Evolutionary conservation across 2,329 filamentous ascomycete species (phyloP).

Genomic region (Fusarium sp.): DNA sequence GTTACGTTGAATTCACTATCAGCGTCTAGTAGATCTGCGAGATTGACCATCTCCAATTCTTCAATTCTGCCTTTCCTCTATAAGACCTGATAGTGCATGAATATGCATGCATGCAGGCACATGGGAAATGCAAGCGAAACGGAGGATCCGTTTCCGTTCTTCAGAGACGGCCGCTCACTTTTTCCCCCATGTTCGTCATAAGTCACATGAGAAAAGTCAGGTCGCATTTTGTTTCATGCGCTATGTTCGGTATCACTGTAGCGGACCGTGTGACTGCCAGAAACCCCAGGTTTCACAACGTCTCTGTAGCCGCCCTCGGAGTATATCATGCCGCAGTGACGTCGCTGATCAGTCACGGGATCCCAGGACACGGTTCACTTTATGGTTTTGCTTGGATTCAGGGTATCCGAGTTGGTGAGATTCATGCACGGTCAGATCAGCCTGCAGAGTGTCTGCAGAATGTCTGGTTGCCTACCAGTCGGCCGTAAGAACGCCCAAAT

Average conservation of each 20-base stretch:
- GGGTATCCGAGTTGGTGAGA: neutral
- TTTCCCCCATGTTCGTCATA: slow-evolving; percentile 11
- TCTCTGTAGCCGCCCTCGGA: slow-evolving; percentile 34
- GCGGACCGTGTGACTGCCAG: slow-evolving; percentile 27
- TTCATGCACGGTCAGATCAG: slow-evolving; percentile 14
- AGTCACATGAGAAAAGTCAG: slow-evolving; percentile 38
- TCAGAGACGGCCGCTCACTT: slow-evolving; percentile 15
- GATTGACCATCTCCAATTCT: slow-evolving; percentile 6
- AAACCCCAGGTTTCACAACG: slow-evolving; percentile 41
- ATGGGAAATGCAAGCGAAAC: slow-evolving; percentile 14
- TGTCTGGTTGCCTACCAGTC: neutral
- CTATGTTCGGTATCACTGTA: neutral
- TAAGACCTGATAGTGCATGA: slow-evolving; percentile 17
- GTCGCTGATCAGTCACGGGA: slow-evolving; percentile 38
- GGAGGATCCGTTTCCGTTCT: slow-evolving; percentile 18
- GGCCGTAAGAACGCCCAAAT: neutral
- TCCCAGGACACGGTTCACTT: slow-evolving; percentile 13
- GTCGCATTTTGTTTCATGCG: slow-evolving; percentile 15
- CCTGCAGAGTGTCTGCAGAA: neutral
- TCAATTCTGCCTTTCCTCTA: slow-evolving; percentile 32
- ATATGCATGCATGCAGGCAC: slow-evolving; percentile 26
- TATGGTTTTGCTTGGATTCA: slow-evolving; percentile 12
- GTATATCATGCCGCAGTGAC: slow-evolving; percentile 30
- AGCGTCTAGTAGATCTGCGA: slow-evolving; percentile 10
- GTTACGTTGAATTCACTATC: slow-evolving; percentile 6